Percentiles rank a stretch among this genome's conserved stretches.
Conservation (phyloP, 2,329 filamentous ascomycete species). For the Ceratocystis cubensis region DNA sequence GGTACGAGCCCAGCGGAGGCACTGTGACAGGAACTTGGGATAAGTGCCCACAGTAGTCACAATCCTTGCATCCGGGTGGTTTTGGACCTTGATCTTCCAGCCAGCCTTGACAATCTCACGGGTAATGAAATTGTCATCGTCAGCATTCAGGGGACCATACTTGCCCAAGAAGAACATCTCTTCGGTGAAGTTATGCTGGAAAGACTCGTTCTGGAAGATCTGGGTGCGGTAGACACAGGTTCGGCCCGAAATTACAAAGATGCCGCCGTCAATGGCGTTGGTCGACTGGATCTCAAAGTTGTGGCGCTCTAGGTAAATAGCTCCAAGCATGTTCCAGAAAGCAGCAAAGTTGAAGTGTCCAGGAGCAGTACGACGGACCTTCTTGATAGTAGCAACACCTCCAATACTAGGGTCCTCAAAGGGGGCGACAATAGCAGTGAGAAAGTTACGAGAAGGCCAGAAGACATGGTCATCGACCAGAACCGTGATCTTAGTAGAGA, state of each 20-base stretch:
- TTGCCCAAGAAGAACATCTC: conserved; percentile 39
- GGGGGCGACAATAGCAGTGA: conserved; percentile 32
- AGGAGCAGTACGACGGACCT: conserved; percentile 32
- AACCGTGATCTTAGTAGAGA: conserved; percentile 34
- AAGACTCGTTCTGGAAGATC: conserved; percentile 35
- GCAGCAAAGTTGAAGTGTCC: conserved; percentile 26
- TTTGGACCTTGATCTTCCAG: conserved; percentile 45
- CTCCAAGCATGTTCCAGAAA: conserved; percentile 44
- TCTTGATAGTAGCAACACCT: conserved; percentile 45
- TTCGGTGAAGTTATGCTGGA: conserved; percentile 34
- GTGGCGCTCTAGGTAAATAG: conserved; percentile 47
- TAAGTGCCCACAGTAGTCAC: conserved; percentile 41
- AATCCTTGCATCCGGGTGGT: conserved; percentile 35
- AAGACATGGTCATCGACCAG: conserved; percentile 43
- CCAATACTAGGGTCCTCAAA: conserved; percentile 38
- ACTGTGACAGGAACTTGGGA: conserved; percentile 40
- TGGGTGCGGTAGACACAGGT: conserved; percentile 39
- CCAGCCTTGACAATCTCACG: conserved; percentile 38
- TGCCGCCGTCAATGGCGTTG: conserved; percentile 44
- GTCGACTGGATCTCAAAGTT: conserved; percentile 48
- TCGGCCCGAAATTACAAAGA: conserved; percentile 46
- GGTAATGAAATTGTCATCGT: conserved; percentile 52
- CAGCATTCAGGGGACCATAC: conserved; percentile 37
- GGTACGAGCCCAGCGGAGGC: conserved; percentile 45
- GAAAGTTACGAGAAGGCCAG: conserved; percentile 34